phyloP scores from a whole-genome alignment of 768 basidiomycete species.

The Xanthoconium purpureum region DNA sequence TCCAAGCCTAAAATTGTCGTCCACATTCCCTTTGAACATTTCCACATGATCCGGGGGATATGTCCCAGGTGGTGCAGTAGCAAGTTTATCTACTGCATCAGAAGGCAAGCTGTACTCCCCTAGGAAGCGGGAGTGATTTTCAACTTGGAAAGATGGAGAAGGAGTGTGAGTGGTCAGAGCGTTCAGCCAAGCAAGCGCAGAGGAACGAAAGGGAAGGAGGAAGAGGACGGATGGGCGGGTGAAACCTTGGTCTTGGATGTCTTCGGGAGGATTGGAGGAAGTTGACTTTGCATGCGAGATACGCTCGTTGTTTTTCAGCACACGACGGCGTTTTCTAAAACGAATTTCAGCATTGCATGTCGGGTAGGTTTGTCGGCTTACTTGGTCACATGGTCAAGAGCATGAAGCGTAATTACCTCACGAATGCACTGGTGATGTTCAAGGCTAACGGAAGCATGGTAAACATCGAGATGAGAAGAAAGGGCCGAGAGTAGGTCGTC shows the following conservation, averaged over 20 bases:
- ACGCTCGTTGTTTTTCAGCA: slow-evolving; percentile 93
- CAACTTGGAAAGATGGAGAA: slow-evolving; percentile 71
- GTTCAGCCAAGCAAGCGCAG: slow-evolving; percentile 79
- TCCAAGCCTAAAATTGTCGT: slow-evolving; percentile 92
- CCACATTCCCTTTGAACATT: slow-evolving; percentile 94
- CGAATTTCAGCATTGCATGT: not conserved
- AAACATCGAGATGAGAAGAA: slow-evolving; percentile 72
- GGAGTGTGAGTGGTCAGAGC: slow-evolving; percentile 77
- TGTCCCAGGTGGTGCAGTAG: slow-evolving; percentile 64
- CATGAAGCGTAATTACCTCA: slow-evolving; percentile 74
- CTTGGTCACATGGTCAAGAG: slow-evolving; percentile 89
- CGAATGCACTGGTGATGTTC: slow-evolving; percentile 62
- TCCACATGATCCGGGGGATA: slow-evolving; percentile 90
- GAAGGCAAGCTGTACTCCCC: slow-evolving; percentile 80
- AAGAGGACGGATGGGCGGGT: slow-evolving; percentile 93
- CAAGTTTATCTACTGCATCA: slow-evolving; percentile 77
- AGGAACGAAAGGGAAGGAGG: slow-evolving; percentile 90
- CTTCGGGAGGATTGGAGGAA: slow-evolving; percentile 56
- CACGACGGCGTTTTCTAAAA: slow-evolving; percentile 78
- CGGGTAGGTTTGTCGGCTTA: slow-evolving; percentile 29
- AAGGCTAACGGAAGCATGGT: slow-evolving; percentile 62
- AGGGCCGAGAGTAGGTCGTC: slow-evolving; percentile 65
- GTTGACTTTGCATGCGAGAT: slow-evolving; percentile 68
- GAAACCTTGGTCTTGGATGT: slow-evolving; percentile 95
- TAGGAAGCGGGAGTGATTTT: slow-evolving; percentile 81